Evolutionary conservation across 2,329 filamentous ascomycete species (phyloP).

Genomic region (Trichoderma sp.): DNA sequence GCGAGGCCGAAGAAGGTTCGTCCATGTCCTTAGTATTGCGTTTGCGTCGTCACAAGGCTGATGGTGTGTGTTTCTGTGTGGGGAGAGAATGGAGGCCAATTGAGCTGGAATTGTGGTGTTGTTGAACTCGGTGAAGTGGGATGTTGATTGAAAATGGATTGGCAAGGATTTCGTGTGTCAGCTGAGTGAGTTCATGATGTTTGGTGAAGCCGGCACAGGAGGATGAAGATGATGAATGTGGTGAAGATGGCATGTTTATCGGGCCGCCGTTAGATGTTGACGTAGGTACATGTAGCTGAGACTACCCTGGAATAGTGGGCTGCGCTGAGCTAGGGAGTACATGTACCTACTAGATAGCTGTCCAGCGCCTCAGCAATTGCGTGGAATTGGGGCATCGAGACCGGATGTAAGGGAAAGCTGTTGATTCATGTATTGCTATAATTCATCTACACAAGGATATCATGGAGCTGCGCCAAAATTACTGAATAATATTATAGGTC

Average conservation of each 20-base stretch:
- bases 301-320: neutral
- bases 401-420: neutral
- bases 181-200: neutral
- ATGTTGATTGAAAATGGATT: neutral
- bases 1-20: constrained; percentile 23
- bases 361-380: neutral
- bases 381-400: neutral
- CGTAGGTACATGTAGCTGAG: neutral
- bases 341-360: neutral
- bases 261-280: neutral
- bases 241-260: neutral
- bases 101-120: neutral
- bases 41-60: neutral
- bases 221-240: neutral
- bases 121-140: neutral
- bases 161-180: neutral
- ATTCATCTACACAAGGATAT: too few relatives aligned
- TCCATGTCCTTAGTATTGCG: neutral
- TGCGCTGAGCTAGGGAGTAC: neutral
- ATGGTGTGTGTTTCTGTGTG: neutral
- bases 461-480: too few relatives aligned
- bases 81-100: neutral
- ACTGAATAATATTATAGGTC: too few relatives aligned
- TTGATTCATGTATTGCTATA: neutral
- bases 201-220: neutral